Evolutionary conservation across 176 grass and related monocot genomes (phyloP).

Genomic region (Paspalum vaginatum): DNA sequence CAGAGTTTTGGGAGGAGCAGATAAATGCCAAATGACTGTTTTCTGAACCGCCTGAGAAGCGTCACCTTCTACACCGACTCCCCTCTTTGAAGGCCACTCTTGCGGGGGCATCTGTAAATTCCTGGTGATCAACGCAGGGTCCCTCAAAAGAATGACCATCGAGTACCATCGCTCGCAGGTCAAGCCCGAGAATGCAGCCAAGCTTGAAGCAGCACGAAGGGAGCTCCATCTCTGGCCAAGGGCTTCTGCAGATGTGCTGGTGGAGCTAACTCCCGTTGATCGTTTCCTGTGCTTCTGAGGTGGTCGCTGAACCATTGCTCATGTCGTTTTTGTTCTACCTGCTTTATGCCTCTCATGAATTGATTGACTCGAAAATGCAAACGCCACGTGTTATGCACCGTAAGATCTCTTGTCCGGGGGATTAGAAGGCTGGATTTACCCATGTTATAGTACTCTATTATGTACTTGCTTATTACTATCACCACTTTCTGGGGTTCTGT

Average conservation of each 20-base stretch:
- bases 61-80: conserved; percentile 15
- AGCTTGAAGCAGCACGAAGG: conserved; percentile 3
- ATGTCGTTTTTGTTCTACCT: conserved; percentile 16
- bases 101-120: conserved; percentile 10
- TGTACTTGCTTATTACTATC: neutral
- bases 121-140: conserved; percentile 31
- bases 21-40: neutral
- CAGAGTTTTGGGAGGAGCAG: conserved; percentile 16
- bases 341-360: neutral
- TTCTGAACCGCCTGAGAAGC: conserved; percentile 11
- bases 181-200: conserved; percentile 17
- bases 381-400: neutral
- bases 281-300: neutral
- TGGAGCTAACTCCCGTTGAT: conserved; percentile 4
- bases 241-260: neutral
- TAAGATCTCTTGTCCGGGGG: neutral
- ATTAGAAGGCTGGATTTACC: neutral
- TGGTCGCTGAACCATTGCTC: neutral
- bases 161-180: neutral
- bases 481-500: neutral
- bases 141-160: conserved; percentile 16
- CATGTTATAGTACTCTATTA: neutral
- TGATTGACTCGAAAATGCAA: neutral
- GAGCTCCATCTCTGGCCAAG: neutral
- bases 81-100: neutral